Evolutionary conservation across 2,329 filamentous ascomycete genomes (phyloP), one percentile per base, ranked within the genome.

Genomic region (Ceratocystis alfenasii): DNA sequence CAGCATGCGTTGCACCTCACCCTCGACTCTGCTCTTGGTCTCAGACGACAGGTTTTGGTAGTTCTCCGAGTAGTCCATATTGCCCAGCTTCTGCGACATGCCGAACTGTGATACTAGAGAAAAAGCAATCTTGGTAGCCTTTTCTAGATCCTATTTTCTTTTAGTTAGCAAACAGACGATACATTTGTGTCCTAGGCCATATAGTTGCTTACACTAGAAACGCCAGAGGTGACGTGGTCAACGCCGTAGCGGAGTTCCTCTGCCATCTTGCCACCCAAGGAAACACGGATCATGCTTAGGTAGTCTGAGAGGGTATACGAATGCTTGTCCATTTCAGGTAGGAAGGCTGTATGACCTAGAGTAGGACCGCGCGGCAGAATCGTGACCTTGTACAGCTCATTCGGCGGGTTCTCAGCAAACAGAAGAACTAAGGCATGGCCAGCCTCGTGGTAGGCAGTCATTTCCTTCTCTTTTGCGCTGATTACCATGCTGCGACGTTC

Each of bases 361-460:
- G 89, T 84, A 71, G 87, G 86, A 10, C 94, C 94, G 72, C 95
- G 87, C 64, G 94, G 92, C 72, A 99, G 87, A 71, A 99, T 95
- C 0, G 94, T 99, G 62, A 96, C 92, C 78, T 99, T 99, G 82
- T 99, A 96, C 1, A 99, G 81, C 41, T 88, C 88, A 69, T 82
- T 87, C 64, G 87, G 84, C 66, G 88, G 85, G 68, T 88, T 86
- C 62, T 77, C 75, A 12, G 87, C 89, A 70, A 93, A 91, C 72
- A 96, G 86, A 66, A 88, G 87, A 67, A 96, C 90, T 17, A 99
- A 83, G 7, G 94, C 91, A 75, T 99, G 94, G 1, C 94, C 94
- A 66, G 93, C 95, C 77, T 99, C 94, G 73, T 96, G 91, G 72
- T 95, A 96, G 0, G 91, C 91, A n/a, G 92, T 96, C 81, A 91